Conservation (phyloP, 106 monocot genomes). For the Gastrodia elata region DNA sequence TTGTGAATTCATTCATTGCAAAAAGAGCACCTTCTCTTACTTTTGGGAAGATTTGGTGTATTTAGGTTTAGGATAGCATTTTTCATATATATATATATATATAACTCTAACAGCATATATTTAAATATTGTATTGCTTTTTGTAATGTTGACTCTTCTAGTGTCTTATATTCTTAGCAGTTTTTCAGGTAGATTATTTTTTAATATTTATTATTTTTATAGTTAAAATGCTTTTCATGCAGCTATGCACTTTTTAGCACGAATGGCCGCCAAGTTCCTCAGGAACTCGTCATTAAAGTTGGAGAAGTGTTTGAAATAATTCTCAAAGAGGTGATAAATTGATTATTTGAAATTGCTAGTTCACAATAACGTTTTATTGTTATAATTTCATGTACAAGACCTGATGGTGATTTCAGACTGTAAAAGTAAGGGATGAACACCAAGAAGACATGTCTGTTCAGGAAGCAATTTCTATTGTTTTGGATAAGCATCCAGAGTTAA, state of each 20-base stretch:
- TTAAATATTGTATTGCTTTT: neutral
- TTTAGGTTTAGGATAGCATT: too few relatives aligned
- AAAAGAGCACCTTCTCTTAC: too few relatives aligned
- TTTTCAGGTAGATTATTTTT: neutral
- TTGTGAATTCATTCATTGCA: too few relatives aligned
- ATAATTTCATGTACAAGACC: neutral
- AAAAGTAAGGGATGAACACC: conserved; percentile 67
- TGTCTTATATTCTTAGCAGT: neutral
- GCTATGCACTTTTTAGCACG: conserved; percentile 80
- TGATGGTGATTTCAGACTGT: conserved; percentile 36
- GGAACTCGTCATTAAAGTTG: conserved; percentile 69
- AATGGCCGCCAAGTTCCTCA: conserved; percentile 71
- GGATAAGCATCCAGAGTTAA: conserved; percentile 62
- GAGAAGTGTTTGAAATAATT: conserved; percentile 76
- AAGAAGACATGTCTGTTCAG: conserved; percentile 70
- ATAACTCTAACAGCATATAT: neutral
- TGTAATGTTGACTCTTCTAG: neutral
- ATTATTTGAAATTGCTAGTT: neutral
- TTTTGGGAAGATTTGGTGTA: too few relatives aligned
- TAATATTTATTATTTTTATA: neutral
- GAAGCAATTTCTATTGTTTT: conserved; percentile 90
- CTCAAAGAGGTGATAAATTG: conserved; percentile 60
- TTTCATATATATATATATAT: too few relatives aligned
- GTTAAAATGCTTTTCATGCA: conserved; percentile 2
- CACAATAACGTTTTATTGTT: neutral